Evolutionary conservation across 2,329 filamentous ascomycete genomes (phyloP).

Genomic region (Fusarium bactridioides): DNA sequence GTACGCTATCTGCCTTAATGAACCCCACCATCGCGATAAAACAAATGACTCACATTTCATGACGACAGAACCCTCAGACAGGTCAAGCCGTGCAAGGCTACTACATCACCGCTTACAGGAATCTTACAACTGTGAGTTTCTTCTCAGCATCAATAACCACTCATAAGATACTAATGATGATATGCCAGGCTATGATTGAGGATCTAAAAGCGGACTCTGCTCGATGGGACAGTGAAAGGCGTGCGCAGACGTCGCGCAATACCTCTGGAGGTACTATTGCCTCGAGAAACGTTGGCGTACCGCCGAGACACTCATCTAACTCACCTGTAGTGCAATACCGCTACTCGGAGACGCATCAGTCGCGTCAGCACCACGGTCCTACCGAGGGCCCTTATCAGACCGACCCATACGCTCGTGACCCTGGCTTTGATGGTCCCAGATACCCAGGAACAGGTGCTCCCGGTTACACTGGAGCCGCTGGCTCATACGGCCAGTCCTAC

Average conservation of each 20-base stretch:
- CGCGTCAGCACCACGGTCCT: slow-evolving; percentile 59
- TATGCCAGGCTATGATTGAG: slow-evolving; percentile 66
- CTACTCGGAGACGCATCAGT: slow-evolving; percentile 60
- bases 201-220: slow-evolving; percentile 69
- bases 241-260: slow-evolving; percentile 62
- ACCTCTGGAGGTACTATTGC: slow-evolving; percentile 65
- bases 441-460: slow-evolving; percentile 60
- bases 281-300: slow-evolving; percentile 59
- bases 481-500: slow-evolving; percentile 46
- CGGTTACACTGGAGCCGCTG: slow-evolving; percentile 58
- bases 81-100: slow-evolving; percentile 73
- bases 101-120: slow-evolving; percentile 81
- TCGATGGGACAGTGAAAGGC: slow-evolving; percentile 68
- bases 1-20: slow-evolving; percentile 52
- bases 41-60: slow-evolving; percentile 38
- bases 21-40: slow-evolving; percentile 5
- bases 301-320: slow-evolving; percentile 65
- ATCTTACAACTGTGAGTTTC: slow-evolving; percentile 75
- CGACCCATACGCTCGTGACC: slow-evolving; percentile 51
- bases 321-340: slow-evolving; percentile 65
- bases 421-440: slow-evolving; percentile 54
- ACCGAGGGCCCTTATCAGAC: slow-evolving; percentile 49
- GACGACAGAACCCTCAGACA: slow-evolving; percentile 59
- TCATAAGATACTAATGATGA: slow-evolving; percentile 16
- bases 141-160: neutral